phyloP scores from a whole-genome alignment of 352 stramenopile genomes.

The Phytophthora megakarya region DNA sequence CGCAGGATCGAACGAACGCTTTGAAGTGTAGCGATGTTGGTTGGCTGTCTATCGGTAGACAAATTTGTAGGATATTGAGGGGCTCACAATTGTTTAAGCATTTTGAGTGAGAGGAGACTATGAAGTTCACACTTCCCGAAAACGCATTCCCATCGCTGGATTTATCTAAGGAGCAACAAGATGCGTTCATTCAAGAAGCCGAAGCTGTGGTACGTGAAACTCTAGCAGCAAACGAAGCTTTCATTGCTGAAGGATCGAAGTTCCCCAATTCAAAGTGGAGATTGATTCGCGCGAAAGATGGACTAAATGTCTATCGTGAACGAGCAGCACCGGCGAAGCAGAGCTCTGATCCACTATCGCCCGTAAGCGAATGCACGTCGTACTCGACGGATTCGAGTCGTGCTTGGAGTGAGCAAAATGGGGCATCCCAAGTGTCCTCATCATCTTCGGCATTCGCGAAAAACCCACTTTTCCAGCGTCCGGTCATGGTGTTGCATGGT shows the following conservation, averaged over 20 bases:
- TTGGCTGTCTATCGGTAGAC: background rate
- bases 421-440: constrained; percentile 1
- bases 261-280: constrained; percentile 47
- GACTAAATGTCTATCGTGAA: constrained; percentile 38
- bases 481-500: constrained; percentile 45
- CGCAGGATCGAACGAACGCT: background rate
- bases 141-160: constrained; percentile 41
- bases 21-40: constrained; percentile 1
- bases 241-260: constrained; percentile 28
- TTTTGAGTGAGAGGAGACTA: constrained; percentile 11
- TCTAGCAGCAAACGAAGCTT: constrained; percentile 43
- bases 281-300: constrained; percentile 43
- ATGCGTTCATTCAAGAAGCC: constrained; percentile 41
- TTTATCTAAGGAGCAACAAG: constrained; percentile 35
- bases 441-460: constrained; percentile 12
- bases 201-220: constrained; percentile 48
- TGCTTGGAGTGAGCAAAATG: constrained; percentile 12
- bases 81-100: constrained; percentile 8
- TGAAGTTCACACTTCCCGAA: constrained; percentile 50
- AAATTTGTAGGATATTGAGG: background rate
- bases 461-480: constrained; percentile 27
- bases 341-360: background rate
- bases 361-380: constrained; percentile 1
- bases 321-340: constrained; percentile 6
- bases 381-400: constrained; percentile 15